Percentiles rank a stretch among this genome's conserved stretches.
Evolutionary conservation across 805 yeast genomes (phyloP).

Genomic region (Sugiyamaella boreocaroliniensis): DNA sequence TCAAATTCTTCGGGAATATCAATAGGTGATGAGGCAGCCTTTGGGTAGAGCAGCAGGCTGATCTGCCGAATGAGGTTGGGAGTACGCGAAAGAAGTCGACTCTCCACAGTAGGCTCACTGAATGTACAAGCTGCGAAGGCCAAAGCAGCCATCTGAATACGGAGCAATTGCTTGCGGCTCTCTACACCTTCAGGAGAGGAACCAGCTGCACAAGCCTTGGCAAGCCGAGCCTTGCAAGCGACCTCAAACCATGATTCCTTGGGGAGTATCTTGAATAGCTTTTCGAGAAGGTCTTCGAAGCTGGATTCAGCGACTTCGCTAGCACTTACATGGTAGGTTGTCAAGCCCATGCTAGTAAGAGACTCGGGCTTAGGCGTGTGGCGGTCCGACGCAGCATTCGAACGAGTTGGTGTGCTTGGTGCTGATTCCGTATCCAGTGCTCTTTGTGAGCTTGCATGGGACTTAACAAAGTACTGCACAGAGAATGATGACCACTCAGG

Average conservation of each 20-base stretch:
- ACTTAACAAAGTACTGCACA: slow-evolving; percentile 24
- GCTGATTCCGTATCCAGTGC: background rate
- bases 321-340: slow-evolving; percentile 45
- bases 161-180: slow-evolving; percentile 52
- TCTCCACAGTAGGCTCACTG: slow-evolving; percentile 51
- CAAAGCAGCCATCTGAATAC: slow-evolving; percentile 59
- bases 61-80: slow-evolving; percentile 62
- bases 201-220: slow-evolving; percentile 51
- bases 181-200: background rate
- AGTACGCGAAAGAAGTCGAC: slow-evolving; percentile 64
- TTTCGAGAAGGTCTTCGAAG: slow-evolving; percentile 17
- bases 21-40: slow-evolving; percentile 27
- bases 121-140: slow-evolving; percentile 56
- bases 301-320: slow-evolving; percentile 48
- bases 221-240: slow-evolving; percentile 52
- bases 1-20: slow-evolving; percentile 48
- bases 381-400: background rate
- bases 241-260: slow-evolving; percentile 57
- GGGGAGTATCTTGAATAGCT: slow-evolving; percentile 38
- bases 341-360: slow-evolving; percentile 36
- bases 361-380: background rate
- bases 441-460: background rate
- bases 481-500: slow-evolving; percentile 21
- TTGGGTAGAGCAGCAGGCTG: slow-evolving; percentile 68
- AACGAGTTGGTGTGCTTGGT: background rate